phyloP scores from a whole-genome alignment of 2,329 filamentous ascomycete genomes.

The Calonectria leucothoes region DNA sequence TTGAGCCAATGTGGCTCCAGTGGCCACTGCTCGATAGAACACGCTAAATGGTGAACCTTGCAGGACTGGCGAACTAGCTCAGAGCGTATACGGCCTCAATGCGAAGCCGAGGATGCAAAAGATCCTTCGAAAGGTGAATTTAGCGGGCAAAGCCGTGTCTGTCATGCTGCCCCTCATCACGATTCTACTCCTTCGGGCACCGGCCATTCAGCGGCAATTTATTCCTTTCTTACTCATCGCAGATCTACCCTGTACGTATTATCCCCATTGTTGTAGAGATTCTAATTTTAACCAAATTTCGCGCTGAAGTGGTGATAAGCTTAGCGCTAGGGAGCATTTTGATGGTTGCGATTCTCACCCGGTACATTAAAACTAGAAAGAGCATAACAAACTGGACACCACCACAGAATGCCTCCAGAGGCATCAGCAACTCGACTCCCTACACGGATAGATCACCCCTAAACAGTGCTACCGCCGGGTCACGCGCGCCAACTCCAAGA shows the following conservation, averaged over 20 bases:
- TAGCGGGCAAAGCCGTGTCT: neutral
- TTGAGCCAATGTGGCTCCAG: neutral
- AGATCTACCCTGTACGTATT: neutral
- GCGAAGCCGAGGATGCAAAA: neutral
- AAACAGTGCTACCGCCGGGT: neutral
- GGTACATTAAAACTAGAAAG: neutral
- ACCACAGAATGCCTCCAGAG: neutral
- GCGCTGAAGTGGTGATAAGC: neutral
- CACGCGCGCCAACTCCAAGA: neutral
- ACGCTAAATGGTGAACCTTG: neutral
- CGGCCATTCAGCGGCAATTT: neutral
- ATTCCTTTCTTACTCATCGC: neutral
- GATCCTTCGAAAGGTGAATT: neutral
- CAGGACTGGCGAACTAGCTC: neutral
- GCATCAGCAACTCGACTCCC: neutral
- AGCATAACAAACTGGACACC: neutral
- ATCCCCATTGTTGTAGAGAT: neutral
- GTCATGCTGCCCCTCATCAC: neutral
- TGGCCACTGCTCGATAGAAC: neutral
- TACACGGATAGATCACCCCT: neutral
- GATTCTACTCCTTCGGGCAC: neutral
- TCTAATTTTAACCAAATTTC: neutral
- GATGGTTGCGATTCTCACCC: neutral
- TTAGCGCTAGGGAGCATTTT: neutral
- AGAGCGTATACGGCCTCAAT: neutral